Evolutionary conservation across 176 grass and related monocot species (phyloP).

Genomic region (Zoysia japonica): DNA sequence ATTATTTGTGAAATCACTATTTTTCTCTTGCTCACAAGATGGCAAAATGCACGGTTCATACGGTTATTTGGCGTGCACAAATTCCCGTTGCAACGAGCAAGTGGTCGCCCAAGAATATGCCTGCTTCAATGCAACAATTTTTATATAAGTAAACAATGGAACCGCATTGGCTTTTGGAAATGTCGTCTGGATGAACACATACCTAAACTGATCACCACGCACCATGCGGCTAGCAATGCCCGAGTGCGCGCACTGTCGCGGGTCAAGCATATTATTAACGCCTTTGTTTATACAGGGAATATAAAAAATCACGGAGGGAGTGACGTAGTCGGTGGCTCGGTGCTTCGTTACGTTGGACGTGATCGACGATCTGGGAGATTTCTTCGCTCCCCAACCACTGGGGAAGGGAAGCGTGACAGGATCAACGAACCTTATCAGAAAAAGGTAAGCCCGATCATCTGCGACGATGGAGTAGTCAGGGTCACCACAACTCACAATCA

Average conservation of each 20-base stretch:
- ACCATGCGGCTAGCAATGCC: background rate
- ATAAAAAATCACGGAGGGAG: background rate
- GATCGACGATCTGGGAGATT: background rate
- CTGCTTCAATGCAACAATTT: too few relatives aligned
- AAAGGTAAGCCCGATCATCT: background rate
- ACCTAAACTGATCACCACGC: background rate
- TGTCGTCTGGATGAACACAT: slow-evolving; percentile 2
- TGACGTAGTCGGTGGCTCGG: background rate
- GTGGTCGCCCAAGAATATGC: too few relatives aligned
- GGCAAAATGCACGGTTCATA: too few relatives aligned
- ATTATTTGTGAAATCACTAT: too few relatives aligned
- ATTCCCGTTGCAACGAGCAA: too few relatives aligned
- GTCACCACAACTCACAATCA: background rate
- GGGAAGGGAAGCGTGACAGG: background rate
- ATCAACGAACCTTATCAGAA: background rate
- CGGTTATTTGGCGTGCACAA: too few relatives aligned
- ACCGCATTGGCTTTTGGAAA: background rate
- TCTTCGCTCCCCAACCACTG: too few relatives aligned
- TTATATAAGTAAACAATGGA: too few relatives aligned
- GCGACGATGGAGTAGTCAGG: background rate
- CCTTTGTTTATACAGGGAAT: background rate
- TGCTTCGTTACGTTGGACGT: background rate
- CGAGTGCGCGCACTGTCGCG: background rate
- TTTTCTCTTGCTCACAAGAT: too few relatives aligned
- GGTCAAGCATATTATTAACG: background rate